These are phyloP conservation scores for Boeremia lycopersici DNA, from an alignment of 2,329 filamentous ascomycete species.

Conservation along the genomic window DNA sequence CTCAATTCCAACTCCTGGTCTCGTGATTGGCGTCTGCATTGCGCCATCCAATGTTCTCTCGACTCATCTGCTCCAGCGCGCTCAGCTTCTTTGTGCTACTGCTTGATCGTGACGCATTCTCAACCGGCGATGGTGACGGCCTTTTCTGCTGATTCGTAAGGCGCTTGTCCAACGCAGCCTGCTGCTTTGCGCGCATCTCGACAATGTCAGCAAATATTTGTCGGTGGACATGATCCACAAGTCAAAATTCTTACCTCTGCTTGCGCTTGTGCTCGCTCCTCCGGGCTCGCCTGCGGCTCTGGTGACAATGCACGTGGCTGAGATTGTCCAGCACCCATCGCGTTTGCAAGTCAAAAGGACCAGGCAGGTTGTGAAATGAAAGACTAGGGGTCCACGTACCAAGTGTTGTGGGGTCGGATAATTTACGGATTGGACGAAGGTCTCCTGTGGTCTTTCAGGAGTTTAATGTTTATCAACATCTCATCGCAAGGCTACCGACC, in stretches of 20 bases:
- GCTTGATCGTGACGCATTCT: constrained; percentile 6
- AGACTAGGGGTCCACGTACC: too few species aligned
- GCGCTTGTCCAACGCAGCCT: constrained; percentile 38
- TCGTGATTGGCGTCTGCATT: constrained; percentile 37
- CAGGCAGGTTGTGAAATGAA: too few species aligned
- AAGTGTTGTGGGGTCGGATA: too few species aligned
- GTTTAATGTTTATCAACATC: not conserved
- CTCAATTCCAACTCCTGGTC: constrained; percentile 36
- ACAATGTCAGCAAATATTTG: constrained; percentile 2
- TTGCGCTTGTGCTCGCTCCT: constrained; percentile 30
- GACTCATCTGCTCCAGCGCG: constrained; percentile 38
- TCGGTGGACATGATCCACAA: not conserved
- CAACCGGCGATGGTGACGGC: constrained; percentile 7
- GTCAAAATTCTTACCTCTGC: constrained; percentile 28
- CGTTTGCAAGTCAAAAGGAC: not conserved
- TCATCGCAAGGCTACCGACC: constrained; percentile 4
- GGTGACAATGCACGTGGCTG: constrained; percentile 22
- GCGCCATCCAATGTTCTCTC: constrained; percentile 40
- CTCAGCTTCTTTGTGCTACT: constrained; percentile 26
- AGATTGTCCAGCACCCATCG: constrained; percentile 38
- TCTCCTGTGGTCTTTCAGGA: not conserved
- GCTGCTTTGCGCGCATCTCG: constrained; percentile 42
- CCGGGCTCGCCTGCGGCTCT: constrained; percentile 30
- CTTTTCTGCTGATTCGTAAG: constrained; percentile 27
- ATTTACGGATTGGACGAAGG: not conserved